Evolutionary conservation across 1,284 basidiomycete genomes (phyloP), one percentile per base, ranked within the genome.

Genomic region (Prillingera fragicola): DNA sequence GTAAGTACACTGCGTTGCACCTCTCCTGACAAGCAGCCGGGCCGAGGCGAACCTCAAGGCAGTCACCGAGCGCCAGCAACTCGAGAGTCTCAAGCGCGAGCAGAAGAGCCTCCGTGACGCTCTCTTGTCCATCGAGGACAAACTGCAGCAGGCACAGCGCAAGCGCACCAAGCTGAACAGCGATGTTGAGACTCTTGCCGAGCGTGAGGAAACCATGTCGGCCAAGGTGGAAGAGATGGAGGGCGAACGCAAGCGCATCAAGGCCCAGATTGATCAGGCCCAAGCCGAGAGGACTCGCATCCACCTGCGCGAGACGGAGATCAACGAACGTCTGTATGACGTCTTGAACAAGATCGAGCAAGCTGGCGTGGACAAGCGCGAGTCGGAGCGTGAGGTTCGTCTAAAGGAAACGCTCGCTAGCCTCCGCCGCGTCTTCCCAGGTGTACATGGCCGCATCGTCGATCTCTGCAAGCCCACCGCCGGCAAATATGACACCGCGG

Each of bases 401-500:
- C 74, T 95, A 52, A 91, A 90, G 66, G 91, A 97, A 64, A 88
- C 84, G 0, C 74, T 97, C 19, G 72, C 80, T 2, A 87, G 77
- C 57, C 71, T 99, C 39, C 88, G 91, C 57, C 78, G 87, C 3
- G 81, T 92, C 31, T 95, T 95, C 70, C 85, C 88, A 39, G 87
- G 88, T 52, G 88, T 94, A 4, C 80, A 87, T 25, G 95, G 95
- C 0, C 81, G 94, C 24, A 80, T 98, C 4, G 78, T 89, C 24
- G 92, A 97, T 63, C 76, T 97, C 8, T 96, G 90, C 76, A 88
- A 90, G 65, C 91, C 94, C 1, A 88, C 85, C 0, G 83, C 87
- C 49, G 79, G 84, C 48, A 96, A 95, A 72, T 98, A 96, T 63
- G 87, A 95, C 62, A 80, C 80, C 0, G 90, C 95, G 0, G 87